phyloP scores from a whole-genome alignment of 768 basidiomycete genomes.

The Trametes elegans region DNA sequence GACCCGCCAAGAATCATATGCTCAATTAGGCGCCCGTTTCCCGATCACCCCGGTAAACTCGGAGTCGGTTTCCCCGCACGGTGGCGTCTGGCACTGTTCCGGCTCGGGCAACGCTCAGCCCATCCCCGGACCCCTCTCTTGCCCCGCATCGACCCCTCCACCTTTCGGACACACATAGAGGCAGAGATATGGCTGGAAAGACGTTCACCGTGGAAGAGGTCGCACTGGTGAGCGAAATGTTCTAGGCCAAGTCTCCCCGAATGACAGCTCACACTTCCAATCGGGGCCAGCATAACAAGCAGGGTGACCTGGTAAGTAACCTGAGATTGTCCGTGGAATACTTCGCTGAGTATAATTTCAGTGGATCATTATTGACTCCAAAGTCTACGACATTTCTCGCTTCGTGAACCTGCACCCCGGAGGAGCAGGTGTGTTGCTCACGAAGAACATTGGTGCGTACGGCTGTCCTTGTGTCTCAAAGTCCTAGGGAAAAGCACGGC shows the following conservation, averaged over 20 bases:
- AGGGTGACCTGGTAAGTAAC: constrained; percentile 75
- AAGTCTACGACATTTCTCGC: constrained; percentile 77
- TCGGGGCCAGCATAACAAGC: constrained; percentile 91
- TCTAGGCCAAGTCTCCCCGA: no score
- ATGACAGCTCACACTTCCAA: no score
- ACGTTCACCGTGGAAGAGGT: constrained; percentile 25
- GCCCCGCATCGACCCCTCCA: no score
- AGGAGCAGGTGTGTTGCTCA: constrained; percentile 71
- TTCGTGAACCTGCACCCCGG: constrained; percentile 89
- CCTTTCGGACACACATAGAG: neutral
- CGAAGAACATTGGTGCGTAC: constrained; percentile 59
- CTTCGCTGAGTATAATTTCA: constrained; percentile 28
- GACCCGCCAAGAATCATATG: constrained; percentile 10
- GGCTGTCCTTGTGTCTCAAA: neutral
- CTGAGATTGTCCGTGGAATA: neutral
- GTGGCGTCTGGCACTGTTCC: neutral
- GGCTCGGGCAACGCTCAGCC: neutral
- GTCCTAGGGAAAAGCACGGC: no score
- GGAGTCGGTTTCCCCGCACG: neutral
- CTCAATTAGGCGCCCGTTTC: neutral
- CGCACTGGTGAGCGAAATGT: constrained; percentile 21
- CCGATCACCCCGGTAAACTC: constrained; percentile 8
- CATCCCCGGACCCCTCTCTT: neutral
- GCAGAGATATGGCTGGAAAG: constrained; percentile 10
- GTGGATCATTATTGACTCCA: constrained; percentile 83